These are phyloP conservation scores for Volvox africanus DNA, from an alignment of 139 green algal genomes.

Conservation along the genomic window DNA sequence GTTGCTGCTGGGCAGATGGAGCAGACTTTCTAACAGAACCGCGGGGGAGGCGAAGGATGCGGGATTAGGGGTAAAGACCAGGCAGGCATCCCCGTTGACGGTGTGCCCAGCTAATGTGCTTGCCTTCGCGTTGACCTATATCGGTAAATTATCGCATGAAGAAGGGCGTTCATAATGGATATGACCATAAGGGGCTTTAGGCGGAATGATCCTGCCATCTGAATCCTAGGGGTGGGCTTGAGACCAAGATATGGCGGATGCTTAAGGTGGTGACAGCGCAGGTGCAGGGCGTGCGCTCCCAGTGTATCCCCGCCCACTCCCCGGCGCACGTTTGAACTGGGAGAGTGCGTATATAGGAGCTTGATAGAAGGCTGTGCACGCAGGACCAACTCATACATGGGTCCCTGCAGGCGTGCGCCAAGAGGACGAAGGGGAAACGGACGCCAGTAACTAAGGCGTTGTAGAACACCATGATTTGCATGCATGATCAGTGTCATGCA, in stretches of 20 bases:
- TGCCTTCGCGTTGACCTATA: conserved; percentile 9
- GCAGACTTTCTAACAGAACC: not conserved
- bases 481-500: no score
- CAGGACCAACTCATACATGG: not conserved
- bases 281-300: no score
- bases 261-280: no score
- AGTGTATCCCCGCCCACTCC: not conserved
- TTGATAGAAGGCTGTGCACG: not conserved
- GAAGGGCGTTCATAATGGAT: no score
- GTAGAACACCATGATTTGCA: no score
- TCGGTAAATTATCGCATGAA: not conserved
- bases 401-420: not conserved
- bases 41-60: not conserved
- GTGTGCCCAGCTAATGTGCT: conserved; percentile 10
- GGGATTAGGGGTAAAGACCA: not conserved
- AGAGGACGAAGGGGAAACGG: no score
- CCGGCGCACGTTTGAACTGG: not conserved
- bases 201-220: no score
- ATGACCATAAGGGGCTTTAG: no score
- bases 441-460: no score
- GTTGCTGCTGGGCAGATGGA: not conserved
- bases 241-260: no score
- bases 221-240: no score
- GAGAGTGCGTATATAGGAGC: not conserved
- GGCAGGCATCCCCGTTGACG: conserved; percentile 35